These are phyloP conservation scores for Magnolia sinica DNA, from an alignment of 164 flowering plant genomes.

Conservation along the genomic window DNA sequence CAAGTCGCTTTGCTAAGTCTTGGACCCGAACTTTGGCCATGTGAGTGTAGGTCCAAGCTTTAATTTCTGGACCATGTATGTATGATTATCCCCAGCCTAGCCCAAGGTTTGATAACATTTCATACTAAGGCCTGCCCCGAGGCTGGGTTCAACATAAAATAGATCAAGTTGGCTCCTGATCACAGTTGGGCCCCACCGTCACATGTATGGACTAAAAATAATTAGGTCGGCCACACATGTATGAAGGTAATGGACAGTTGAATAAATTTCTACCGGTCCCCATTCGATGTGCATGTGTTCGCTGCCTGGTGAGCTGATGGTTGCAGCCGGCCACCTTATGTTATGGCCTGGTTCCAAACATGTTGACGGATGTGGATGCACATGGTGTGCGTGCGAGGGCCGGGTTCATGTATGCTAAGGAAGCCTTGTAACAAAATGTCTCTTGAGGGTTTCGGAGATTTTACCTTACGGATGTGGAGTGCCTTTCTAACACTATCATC, in stretches of 20 bases:
- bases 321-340: not conserved
- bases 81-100: not conserved
- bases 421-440: not conserved
- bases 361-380: not conserved
- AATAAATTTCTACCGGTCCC: too few relatives aligned
- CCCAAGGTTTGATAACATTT: too few relatives aligned
- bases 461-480: constrained; percentile 23
- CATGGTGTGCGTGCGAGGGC: too few relatives aligned
- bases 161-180: too few relatives aligned
- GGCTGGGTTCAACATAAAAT: too few relatives aligned
- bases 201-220: too few relatives aligned
- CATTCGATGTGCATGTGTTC: not conserved
- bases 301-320: not conserved
- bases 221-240: too few relatives aligned
- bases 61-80: too few relatives aligned
- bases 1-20: too few relatives aligned
- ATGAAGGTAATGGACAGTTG: too few relatives aligned
- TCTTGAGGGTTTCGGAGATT: not conserved
- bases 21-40: not conserved
- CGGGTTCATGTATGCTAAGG: not conserved
- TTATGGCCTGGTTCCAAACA: not conserved
- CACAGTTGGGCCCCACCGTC: too few relatives aligned
- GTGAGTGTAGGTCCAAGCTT: not conserved
- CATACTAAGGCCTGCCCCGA: too few relatives aligned
- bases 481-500: constrained; percentile 20